A percentile compares a stretch with the other conserved stretches of the same genome.
Conservation (phyloP, 108 stramenopile species). For the Stephanodiscus triporus region DNA sequence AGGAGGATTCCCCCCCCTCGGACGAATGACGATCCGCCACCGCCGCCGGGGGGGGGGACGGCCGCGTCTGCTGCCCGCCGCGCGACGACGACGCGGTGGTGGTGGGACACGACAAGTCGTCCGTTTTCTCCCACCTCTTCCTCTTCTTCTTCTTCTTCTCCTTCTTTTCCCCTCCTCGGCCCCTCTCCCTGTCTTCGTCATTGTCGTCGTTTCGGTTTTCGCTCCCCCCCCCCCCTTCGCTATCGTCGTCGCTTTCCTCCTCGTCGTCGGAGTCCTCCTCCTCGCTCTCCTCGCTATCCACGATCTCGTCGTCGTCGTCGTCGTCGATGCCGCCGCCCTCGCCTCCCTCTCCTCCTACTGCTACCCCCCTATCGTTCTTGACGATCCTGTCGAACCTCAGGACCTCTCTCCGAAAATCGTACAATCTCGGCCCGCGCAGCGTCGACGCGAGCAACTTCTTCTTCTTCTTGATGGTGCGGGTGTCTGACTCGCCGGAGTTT, state of each 20-base stretch:
- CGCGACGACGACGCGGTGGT: too few species aligned
- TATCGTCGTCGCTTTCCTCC: conserved; percentile 1
- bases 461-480: conserved; percentile 46
- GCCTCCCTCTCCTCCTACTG: not conserved
- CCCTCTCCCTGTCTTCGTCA: not conserved
- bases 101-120: not conserved
- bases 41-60: not conserved
- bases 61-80: too few species aligned
- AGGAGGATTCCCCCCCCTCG: conserved; percentile 4
- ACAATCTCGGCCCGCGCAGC: conserved; percentile 30
- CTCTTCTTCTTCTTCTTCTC: conserved; percentile 6
- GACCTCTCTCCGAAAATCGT: conserved; percentile 24
- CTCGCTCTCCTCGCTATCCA: conserved; percentile 18
- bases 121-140: not conserved
- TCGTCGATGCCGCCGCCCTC: not conserved
- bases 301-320: conserved; percentile 12
- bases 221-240: conserved; percentile 2
- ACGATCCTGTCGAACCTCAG: conserved; percentile 30
- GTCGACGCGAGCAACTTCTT: conserved; percentile 39
- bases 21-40: not conserved
- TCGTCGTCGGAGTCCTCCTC: not conserved
- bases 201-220: not conserved
- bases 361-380: conserved; percentile 5
- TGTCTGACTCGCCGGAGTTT: conserved; percentile 47
- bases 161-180: not conserved